A percentile compares a stretch with the other conserved stretches of the same genome.
phyloP scores from a whole-genome alignment of 768 basidiomycete genomes.

The Coprinellus micaceus region DNA sequence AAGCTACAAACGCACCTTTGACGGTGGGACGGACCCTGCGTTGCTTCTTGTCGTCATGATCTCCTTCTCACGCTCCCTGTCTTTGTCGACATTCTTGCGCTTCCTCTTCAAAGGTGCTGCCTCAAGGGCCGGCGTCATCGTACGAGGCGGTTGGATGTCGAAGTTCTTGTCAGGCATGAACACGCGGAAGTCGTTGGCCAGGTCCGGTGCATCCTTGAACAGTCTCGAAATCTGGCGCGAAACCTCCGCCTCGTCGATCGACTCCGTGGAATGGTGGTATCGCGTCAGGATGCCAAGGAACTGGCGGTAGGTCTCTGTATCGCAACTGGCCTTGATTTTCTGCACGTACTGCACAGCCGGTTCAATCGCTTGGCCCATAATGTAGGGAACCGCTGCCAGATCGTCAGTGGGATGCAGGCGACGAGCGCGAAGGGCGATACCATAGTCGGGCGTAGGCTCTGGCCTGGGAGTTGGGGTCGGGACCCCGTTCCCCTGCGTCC shows the following conservation, averaged over 20 bases:
- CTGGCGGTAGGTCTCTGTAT: constrained; percentile 79
- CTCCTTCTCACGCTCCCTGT: constrained; percentile 39
- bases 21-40: constrained; percentile 27
- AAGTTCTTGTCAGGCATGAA: constrained; percentile 66
- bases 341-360: constrained; percentile 93
- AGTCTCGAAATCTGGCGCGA: constrained; percentile 62
- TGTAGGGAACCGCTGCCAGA: constrained; percentile 15
- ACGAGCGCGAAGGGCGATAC: constrained; percentile 1
- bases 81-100: constrained; percentile 54
- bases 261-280: constrained; percentile 56
- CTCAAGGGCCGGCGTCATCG: background rate
- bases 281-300: constrained; percentile 74
- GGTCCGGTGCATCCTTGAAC: constrained; percentile 73
- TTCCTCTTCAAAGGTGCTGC: constrained; percentile 61
- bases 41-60: constrained; percentile 16
- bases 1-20: constrained; percentile 32
- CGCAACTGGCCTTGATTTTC: constrained; percentile 93
- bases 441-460: constrained; percentile 12
- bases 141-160: constrained; percentile 38
- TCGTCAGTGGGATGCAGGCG: background rate
- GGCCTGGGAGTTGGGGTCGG: constrained; percentile 8
- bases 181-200: constrained; percentile 68
- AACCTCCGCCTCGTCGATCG: constrained; percentile 64
- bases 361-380: constrained; percentile 49
- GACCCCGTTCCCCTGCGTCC: constrained; percentile 25